phyloP scores from a whole-genome alignment of 2,329 filamentous ascomycete genomes.

The Calonectria pteridis region DNA sequence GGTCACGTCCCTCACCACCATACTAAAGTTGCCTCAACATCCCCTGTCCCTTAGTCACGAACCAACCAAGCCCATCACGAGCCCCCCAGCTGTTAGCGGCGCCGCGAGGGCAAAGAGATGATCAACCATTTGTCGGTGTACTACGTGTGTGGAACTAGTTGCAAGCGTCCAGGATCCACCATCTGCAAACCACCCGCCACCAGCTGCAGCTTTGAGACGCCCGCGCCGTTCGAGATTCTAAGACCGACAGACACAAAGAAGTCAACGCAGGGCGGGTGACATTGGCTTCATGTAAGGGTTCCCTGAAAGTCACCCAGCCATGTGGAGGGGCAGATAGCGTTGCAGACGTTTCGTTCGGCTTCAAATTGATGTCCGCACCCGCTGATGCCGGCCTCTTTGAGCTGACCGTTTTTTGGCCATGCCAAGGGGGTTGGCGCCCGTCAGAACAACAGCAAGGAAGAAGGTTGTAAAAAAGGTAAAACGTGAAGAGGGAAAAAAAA shows the following conservation, averaged over 20 bases:
- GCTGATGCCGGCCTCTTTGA: background rate
- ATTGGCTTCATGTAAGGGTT: slow-evolving; percentile 4
- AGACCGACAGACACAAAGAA: background rate
- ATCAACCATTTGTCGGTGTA: slow-evolving; percentile 7
- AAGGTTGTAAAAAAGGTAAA: background rate
- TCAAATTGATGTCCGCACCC: background rate
- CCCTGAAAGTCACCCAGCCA: background rate
- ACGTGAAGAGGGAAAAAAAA: background rate
- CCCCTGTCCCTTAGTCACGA: background rate
- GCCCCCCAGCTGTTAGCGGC: slow-evolving; percentile 8
- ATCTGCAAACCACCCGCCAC: slow-evolving; percentile 14
- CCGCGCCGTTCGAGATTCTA: slow-evolving; percentile 7
- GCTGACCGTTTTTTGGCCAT: background rate
- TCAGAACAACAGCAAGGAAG: background rate
- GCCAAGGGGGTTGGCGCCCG: background rate
- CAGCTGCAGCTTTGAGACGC: slow-evolving; percentile 17
- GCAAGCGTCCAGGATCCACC: background rate
- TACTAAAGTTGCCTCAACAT: background rate
- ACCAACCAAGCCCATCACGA: slow-evolving; percentile 1
- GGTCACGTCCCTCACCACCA: background rate
- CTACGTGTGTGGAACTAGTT: background rate
- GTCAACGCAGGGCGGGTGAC: slow-evolving; percentile 7
- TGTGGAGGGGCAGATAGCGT: background rate
- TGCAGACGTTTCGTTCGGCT: background rate
- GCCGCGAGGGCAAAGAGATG: background rate